A percentile compares a stretch with the other conserved stretches of the same genome.
phyloP scores from a whole-genome alignment of 257 asterid species.

The Solanum piurae region DNA sequence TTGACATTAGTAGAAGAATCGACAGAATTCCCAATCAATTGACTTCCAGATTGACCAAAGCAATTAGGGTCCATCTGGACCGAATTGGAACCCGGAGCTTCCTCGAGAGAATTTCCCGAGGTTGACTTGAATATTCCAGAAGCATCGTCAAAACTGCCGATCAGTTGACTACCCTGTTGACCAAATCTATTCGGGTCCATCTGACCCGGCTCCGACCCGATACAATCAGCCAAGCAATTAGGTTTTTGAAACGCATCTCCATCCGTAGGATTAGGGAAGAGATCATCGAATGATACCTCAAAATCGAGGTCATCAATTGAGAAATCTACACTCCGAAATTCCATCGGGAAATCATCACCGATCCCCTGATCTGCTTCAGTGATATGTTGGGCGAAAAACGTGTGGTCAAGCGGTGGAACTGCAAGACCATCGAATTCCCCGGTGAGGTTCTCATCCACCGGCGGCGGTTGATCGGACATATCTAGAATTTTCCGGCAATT shows the following conservation, averaged over 20 bases:
- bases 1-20: constrained; percentile 30
- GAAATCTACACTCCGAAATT: constrained; percentile 13
- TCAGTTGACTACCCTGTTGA: constrained; percentile 6
- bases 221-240: constrained; percentile 7
- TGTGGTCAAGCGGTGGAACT: constrained; percentile 32
- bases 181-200: constrained; percentile 6
- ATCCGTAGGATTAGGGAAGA: constrained; percentile 20
- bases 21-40: neutral
- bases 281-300: constrained; percentile 63
- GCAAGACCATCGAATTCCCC: constrained; percentile 28
- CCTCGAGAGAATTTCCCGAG: neutral
- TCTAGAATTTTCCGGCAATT: neutral
- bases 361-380: neutral
- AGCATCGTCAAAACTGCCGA: constrained; percentile 1
- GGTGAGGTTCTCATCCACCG: neutral
- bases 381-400: constrained; percentile 28
- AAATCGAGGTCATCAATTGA: constrained; percentile 47
- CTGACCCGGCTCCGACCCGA: neutral
- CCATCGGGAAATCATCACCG: neutral
- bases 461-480: constrained; percentile 30
- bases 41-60: constrained; percentile 9
- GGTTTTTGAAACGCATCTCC: constrained; percentile 24
- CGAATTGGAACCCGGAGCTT: constrained; percentile 12
- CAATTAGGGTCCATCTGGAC: constrained; percentile 3
- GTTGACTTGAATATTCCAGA: neutral